Conservation (phyloP, 257 asterid species). For the Solanum sparsipilum region DNA sequence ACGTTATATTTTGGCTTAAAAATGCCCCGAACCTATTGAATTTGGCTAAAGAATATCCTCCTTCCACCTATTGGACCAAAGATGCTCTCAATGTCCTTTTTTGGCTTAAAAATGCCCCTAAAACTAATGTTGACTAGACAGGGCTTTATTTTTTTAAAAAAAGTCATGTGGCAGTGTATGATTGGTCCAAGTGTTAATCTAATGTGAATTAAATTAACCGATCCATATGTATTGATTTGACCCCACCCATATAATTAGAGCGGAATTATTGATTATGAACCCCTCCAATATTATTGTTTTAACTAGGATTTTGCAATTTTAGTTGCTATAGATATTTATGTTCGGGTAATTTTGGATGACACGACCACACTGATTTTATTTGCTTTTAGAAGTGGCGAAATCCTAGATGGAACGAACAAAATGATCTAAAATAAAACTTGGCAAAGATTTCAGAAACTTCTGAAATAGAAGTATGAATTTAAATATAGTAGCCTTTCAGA, state of each 20-base stretch:
- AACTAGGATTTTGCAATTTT: background rate
- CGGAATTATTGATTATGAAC: background rate
- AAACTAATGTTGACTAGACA: background rate
- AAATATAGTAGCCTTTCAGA: background rate
- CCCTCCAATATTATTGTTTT: background rate
- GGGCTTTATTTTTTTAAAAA: background rate
- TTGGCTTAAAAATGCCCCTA: background rate
- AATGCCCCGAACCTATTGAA: background rate
- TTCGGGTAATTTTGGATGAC: background rate
- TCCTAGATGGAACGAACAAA: background rate
- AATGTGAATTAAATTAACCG: background rate
- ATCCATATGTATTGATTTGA: background rate
- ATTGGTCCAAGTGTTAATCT: background rate
- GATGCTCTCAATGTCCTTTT: background rate
- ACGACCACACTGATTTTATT: background rate
- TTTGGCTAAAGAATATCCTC: background rate
- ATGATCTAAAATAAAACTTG: background rate
- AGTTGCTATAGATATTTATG: background rate
- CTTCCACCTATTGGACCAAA: background rate
- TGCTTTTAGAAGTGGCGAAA: background rate
- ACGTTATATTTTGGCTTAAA: background rate
- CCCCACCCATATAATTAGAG: background rate
- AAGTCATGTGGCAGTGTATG: background rate
- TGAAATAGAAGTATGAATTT: background rate
- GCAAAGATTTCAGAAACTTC: background rate